phyloP scores from a whole-genome alignment of 768 basidiomycete species.

The Pulveroboletus sp. region DNA sequence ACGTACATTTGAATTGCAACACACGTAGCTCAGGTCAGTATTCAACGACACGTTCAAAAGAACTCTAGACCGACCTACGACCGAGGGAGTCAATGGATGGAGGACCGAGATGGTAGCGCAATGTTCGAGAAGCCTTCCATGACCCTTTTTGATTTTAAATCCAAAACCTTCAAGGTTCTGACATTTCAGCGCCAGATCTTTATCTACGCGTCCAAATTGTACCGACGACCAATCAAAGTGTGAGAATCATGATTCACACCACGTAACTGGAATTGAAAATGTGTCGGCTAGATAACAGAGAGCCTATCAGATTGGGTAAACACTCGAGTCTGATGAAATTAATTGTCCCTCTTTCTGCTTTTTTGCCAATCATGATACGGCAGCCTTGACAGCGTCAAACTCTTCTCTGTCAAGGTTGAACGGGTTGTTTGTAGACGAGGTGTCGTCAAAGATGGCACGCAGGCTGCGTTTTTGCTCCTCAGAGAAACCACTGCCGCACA shows the following conservation, averaged over 20 bases:
- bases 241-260: constrained; percentile 13
- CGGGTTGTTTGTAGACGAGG: constrained; percentile 15
- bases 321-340: constrained; percentile 6
- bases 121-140: constrained; percentile 4
- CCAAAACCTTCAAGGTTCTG: constrained; percentile 15
- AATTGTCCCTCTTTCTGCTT: constrained; percentile 12
- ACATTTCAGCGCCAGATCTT: neutral
- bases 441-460: constrained; percentile 22
- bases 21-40: neutral
- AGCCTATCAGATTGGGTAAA: constrained; percentile 15
- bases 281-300: constrained; percentile 25
- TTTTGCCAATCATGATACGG: constrained; percentile 22
- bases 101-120: neutral
- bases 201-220: constrained; percentile 8
- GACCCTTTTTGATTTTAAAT: constrained; percentile 16
- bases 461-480: constrained; percentile 31
- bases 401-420: constrained; percentile 32
- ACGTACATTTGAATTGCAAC: constrained; percentile 1
- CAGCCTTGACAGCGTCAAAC: constrained; percentile 18
- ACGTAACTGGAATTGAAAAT: constrained; percentile 26
- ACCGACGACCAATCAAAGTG: constrained; percentile 19
- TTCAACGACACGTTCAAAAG: neutral
- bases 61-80: constrained; percentile 11
- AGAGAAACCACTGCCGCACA: constrained; percentile 36
- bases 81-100: neutral